Base-by-base conservation (phyloP, 805 yeast genomes). In the Grigorovia jiainica region DNA sequence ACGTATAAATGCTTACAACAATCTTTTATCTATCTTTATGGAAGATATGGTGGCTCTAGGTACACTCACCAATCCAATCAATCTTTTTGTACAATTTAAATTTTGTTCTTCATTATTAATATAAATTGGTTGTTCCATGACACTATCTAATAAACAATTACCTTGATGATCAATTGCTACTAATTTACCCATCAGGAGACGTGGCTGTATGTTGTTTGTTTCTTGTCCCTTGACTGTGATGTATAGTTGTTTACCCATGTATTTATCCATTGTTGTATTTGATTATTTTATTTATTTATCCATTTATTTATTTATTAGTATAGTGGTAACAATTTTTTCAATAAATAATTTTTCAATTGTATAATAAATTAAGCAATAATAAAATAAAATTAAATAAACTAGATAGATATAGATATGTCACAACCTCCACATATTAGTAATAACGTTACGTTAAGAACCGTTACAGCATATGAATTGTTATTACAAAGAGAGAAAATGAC, bases 31-130 rank as follows among this genome's bases (percentile, higher is more conserved):
- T 9, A 60, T 39, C 34, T 48, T 43, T 7, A 60, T 48, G 1
- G 54, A 41, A 8, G 43, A 39, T 2, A 75, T 67, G 4, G 74
- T 60, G 1, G 49, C 47, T 40, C 63, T 58, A 1, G 78, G 79
- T 3, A 76, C 67, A 48, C 79, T 73, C n/a, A 76, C 77, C 8
- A 75, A 53, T 0, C 80, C 81, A 33, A 75, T 50, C 36, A 65
- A 66, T 47, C 81, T 60, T 47, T 47, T 8, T 36, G 34, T 13
- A 45, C 46, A 1, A 39, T 33, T 24, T 41, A 46, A n/a, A n/a
- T n/a, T n/a, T n/a, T n/a, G n/a, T n/a, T n/a, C n/a, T n/a, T n/a
- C n/a, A n/a, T n/a, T n/a, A 3, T 43, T 40, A 3, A 39, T 43
- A 16, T 63, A 67, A 4, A 38, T 37, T 7, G 41, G 41, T 5